Evolutionary conservation across 768 basidiomycete genomes (phyloP).

Genomic region (Mycena leptocephala): DNA sequence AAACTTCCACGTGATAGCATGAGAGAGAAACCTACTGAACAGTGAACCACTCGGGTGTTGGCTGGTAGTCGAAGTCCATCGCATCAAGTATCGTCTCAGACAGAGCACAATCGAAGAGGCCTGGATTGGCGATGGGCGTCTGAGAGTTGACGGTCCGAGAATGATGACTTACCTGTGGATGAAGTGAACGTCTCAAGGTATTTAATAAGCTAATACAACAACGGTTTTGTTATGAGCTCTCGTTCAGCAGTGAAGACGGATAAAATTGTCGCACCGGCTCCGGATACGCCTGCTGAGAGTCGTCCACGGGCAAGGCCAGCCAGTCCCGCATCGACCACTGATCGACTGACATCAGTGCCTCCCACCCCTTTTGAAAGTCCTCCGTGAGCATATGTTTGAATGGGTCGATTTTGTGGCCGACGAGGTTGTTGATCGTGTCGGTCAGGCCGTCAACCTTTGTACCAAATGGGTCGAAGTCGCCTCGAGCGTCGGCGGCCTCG

Average conservation of each 20-base stretch:
- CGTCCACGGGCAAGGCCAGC: conserved; percentile 6
- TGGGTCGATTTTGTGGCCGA: conserved; percentile 16
- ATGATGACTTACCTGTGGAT: conserved; percentile 9
- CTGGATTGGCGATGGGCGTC: not conserved
- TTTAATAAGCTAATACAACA: conserved; percentile 6
- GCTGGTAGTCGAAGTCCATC: conserved; percentile 26
- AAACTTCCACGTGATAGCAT: not conserved
- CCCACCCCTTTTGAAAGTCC: conserved; percentile 13
- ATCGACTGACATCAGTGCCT: conserved; percentile 11
- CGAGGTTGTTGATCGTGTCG: conserved; percentile 11
- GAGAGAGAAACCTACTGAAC: conserved; percentile 8
- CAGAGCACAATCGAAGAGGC: conserved; percentile 4
- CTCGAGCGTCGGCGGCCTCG: conserved; percentile 5
- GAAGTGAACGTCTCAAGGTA: conserved; percentile 18
- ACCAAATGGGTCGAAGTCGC: conserved; percentile 16
- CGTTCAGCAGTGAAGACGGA: conserved; percentile 6
- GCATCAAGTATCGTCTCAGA: conserved; percentile 16
- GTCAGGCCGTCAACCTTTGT: conserved; percentile 15
- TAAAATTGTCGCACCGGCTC: conserved; percentile 21
- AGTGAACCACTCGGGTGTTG: conserved; percentile 24
- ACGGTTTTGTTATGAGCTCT: not conserved
- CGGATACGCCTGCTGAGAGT: conserved; percentile 2
- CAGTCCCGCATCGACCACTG: conserved; percentile 10
- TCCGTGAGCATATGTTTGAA: conserved; percentile 14
- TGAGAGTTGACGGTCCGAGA: not conserved